Base-by-base conservation (phyloP, 208 protist species). In the Leptomonas pyrrhocoris region DNA sequence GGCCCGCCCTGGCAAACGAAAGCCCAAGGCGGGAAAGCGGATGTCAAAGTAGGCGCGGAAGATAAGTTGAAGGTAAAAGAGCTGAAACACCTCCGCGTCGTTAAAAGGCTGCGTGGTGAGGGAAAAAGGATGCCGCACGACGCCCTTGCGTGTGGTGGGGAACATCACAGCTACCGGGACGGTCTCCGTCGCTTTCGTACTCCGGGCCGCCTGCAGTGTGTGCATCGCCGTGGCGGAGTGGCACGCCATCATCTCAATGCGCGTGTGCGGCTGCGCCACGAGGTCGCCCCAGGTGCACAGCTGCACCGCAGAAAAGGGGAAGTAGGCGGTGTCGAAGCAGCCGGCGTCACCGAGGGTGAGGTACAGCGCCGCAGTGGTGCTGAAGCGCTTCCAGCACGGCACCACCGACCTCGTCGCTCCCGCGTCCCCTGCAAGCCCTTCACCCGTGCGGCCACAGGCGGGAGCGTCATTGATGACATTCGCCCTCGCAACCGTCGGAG, bases 21-120 rank as follows among this genome's bases (percentile, higher is more conserved):
- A 76, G 3, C 58, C 74, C 56, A 84, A 58, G 53, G 74, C 74
- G 36, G 84, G 76, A 31, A 93, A 89, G 19, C 86, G 85, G 3
- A 93, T 60, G 62, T 95, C 88, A 67, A 84, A 90, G 58, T 86
- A 81, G 27, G 81, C 84, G 61, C 91, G 88, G 45, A 96, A 87
- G 45, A 94, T 54, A 27, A 96, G 86, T 61, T 96, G 91, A 15
- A 94, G 23, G 73, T 94, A 94, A 54, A 92, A 85, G 1, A 94
- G 77, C 78, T 96, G 88, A 67, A 96, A 96, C 25, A 96, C 77
- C 69, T 96, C 91, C 2, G 83, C 86, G 53, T 96, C 91, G 48
- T 77, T 80, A 68, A 93, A 96, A 19, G 88, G 82, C 48, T 81
- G 50, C 36, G 85, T 87, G 11, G 73, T 79, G 36, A 89, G 73